Evolutionary conservation across 164 flowering plant species (phyloP).

Genomic region (Euptelea pleiosperma): DNA sequence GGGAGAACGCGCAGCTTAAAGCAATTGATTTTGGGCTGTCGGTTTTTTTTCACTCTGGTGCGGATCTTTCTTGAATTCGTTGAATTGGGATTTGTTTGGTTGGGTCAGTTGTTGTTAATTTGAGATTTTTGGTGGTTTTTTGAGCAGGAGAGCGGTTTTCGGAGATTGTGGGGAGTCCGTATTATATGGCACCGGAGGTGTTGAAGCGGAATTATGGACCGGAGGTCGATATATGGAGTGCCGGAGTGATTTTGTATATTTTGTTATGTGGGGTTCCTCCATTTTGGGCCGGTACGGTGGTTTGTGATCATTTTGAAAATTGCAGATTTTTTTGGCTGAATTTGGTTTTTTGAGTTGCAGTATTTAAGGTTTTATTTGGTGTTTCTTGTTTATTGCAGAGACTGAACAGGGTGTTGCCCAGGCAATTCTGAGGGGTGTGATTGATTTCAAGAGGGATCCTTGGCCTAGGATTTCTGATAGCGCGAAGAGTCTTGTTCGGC

Average conservation of each 20-base stretch:
- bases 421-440: conserved; percentile 71
- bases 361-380: not conserved
- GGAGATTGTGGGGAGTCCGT: conserved; percentile 99
- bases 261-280: conserved; percentile 90
- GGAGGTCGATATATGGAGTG: conserved; percentile 88
- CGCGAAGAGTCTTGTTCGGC: conserved; percentile 85
- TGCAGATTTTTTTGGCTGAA: not conserved
- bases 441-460: conserved; percentile 98
- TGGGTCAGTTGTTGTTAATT: not conserved
- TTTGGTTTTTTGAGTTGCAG: not conserved
- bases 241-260: conserved; percentile 82
- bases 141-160: conserved; percentile 34
- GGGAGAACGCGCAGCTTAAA: conserved; percentile 71
- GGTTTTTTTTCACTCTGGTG: conserved; percentile 77
- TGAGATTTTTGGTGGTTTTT: conserved; percentile 5
- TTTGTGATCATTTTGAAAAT: conserved; percentile 14
- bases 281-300: conserved; percentile 79
- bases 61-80: not conserved
- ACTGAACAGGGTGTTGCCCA: conserved; percentile 95
- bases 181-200: conserved; percentile 99
- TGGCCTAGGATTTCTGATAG: conserved; percentile 93
- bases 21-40: conserved; percentile 97
- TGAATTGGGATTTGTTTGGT: not conserved
- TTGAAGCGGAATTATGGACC: conserved; percentile 89
- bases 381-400: conserved; percentile 40